Conservation (phyloP, 164 flowering plant genomes). For the Magnolia sinica region DNA sequence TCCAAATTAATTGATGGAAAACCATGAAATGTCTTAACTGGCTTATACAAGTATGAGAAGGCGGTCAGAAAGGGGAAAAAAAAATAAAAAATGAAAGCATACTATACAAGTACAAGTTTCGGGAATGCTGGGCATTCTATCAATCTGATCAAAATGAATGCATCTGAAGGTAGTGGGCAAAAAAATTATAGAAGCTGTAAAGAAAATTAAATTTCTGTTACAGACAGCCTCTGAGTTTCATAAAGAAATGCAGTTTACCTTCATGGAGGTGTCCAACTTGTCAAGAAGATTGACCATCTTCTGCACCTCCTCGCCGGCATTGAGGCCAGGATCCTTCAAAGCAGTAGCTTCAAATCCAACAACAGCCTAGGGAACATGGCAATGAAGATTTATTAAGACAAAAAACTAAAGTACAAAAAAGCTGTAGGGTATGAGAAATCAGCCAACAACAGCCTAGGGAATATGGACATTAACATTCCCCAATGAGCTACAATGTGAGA, state of each 20-base stretch:
- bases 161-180: neutral
- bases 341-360: conserved; percentile 90
- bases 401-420: too few relatives aligned
- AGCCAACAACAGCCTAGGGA: too few relatives aligned
- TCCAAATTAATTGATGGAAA: too few relatives aligned
- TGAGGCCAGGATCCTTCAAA: conserved; percentile 77
- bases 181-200: neutral
- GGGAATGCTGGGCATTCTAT: neutral
- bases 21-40: too few relatives aligned
- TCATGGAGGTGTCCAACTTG: conserved; percentile 49
- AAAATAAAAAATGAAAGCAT: too few relatives aligned
- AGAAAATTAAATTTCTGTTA: neutral
- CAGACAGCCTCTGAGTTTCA: too few relatives aligned
- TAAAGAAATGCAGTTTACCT: conserved; percentile 31
- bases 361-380: conserved; percentile 1
- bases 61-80: too few relatives aligned
- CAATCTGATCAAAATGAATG: neutral
- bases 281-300: conserved; percentile 73
- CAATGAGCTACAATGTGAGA: neutral
- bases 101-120: neutral
- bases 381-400: too few relatives aligned
- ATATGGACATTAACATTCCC: too few relatives aligned
- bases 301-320: conserved; percentile 68
- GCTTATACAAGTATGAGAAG: too few relatives aligned
- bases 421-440: too few relatives aligned